Base-by-base conservation (phyloP, 768 basidiomycete genomes). In the Mrakia frigida region DNA sequence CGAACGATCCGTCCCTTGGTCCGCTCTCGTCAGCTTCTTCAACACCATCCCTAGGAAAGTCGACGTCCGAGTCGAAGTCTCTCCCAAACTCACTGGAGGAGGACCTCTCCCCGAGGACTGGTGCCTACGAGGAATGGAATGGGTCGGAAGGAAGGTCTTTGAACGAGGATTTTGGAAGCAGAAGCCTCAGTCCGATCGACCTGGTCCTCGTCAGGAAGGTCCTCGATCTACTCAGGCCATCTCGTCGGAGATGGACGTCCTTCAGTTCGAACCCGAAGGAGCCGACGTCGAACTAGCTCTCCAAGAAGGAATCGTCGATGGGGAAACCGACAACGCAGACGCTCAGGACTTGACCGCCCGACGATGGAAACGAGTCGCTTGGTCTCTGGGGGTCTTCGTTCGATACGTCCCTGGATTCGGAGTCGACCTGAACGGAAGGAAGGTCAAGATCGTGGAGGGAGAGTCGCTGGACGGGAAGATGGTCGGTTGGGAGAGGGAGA, bases 111-210 rank as follows among this genome's bases (percentile, higher is more conserved):
- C 92, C 0, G 97, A 99, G 83, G 97, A 98, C 81, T 98, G 95
- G 94, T 92, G 91, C 80, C 82, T 98, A 79, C 88, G 97, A 43
- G 97, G 97, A 1, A 93, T 95, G 90, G 94, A 94, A 80, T 99
- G 97, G 97, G 90, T 93, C 5, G 91, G 92, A 9, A 87, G 93
- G 76, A 88, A 89, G 78, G 90, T 98, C 23, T 98, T 91, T 82
- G 94, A 96, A 82, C 89, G 92, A 56, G 96, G 95, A 0, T 98
- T 90, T 82, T 99, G 97, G 97, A 92, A 91, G 81, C 85, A 86
- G n/a, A 85, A 83, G 67, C 41, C 76, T 28, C 28, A 23, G 14
- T 43, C 46, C 6, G 73, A 68, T 31, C 67, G 73, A 28, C 35
- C 50, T 59, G 73, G 67, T 25, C 60, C 69, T 56, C 31, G 52